Evolutionary conservation across 2,329 filamentous ascomycete species (phyloP), one percentile per base, ranked within the genome.

Genomic region (Fusarium paranaense): DNA sequence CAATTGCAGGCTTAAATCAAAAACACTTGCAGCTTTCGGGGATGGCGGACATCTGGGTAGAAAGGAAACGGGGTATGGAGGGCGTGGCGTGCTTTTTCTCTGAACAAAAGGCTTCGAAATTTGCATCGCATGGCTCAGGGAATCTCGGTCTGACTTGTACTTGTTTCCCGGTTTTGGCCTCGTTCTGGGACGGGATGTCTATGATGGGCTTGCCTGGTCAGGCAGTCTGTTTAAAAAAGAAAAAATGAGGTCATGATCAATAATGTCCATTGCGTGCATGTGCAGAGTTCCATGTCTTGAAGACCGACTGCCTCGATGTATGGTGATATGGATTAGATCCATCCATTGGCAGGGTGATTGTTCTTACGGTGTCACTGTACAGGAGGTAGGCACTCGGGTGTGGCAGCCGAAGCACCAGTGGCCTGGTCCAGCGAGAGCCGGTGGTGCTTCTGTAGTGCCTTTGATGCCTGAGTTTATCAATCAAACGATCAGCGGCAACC

Each of bases 201-300:
- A 77, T 70, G 71, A 78, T 78, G 75, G 80, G 78, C 78, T 16
- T 78, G 77, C 72, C 78, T 74, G 74, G 77, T 78, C 77, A 76
- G 77, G 79, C 77, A 79, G 78, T 77, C 78, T 78, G 47, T 52
- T 52, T 52, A 52, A 52, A 70, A 78, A 80, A 78, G 76, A 69
- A 76, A 80, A 80, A 81, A 82, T 77, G 81, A 83, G 82, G 81
- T 81, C 82, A 83, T 81, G 81, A 82, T 81, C 78, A 80, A 78
- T 64, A 72, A 75, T 57, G n/a, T 13, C 58, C 30, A 35, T 57
- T 69, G 50, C 20, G 54, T 38, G 35, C 30, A 32, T 7, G 47
- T 52, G 25, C 27, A n/a, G 27, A 32, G 27, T 20, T n/a, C 5
- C 16, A 50, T 50, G 10, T 18, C 14, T 27, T 50, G 16, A 52